phyloP scores from a whole-genome alignment of 2,329 filamentous ascomycete species.

The Metarhizium anisopliae region DNA sequence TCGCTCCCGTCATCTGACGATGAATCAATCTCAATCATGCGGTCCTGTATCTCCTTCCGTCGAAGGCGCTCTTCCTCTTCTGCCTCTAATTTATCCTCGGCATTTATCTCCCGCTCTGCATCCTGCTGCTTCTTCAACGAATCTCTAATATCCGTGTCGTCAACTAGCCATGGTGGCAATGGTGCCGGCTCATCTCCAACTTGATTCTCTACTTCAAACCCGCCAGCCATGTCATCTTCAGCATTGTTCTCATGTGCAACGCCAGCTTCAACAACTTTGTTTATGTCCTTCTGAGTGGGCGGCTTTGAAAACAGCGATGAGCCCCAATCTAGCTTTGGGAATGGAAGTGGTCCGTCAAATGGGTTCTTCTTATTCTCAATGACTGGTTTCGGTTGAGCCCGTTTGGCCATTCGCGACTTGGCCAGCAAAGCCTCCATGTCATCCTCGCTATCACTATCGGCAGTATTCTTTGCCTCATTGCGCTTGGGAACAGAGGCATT shows the following conservation, averaged over 20 bases:
- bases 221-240: conserved; percentile 49
- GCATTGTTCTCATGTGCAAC: conserved; percentile 16
- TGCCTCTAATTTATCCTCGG: conserved; percentile 50
- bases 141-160: conserved; percentile 57
- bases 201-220: conserved; percentile 48
- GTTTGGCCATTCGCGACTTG: conserved; percentile 56
- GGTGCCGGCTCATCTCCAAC: conserved; percentile 42
- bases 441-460: conserved; percentile 65
- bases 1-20: conserved; percentile 50
- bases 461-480: conserved; percentile 10
- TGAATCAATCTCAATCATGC: conserved; percentile 54
- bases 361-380: conserved; percentile 49
- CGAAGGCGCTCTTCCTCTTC: conserved; percentile 45
- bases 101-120: conserved; percentile 51
- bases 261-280: conserved; percentile 12
- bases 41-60: conserved; percentile 32
- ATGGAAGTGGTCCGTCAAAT: conserved; percentile 76
- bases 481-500: conserved; percentile 48
- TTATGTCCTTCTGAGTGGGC: conserved; percentile 13
- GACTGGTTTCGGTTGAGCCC: conserved; percentile 27
- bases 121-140: conserved; percentile 49
- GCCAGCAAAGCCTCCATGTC: conserved; percentile 71
- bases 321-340: conserved; percentile 73
- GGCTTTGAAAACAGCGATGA: conserved; percentile 48
- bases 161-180: conserved; percentile 67